phyloP scores from a whole-genome alignment of 495 filamentous ascomycete species.

The Daldinia grandis region DNA sequence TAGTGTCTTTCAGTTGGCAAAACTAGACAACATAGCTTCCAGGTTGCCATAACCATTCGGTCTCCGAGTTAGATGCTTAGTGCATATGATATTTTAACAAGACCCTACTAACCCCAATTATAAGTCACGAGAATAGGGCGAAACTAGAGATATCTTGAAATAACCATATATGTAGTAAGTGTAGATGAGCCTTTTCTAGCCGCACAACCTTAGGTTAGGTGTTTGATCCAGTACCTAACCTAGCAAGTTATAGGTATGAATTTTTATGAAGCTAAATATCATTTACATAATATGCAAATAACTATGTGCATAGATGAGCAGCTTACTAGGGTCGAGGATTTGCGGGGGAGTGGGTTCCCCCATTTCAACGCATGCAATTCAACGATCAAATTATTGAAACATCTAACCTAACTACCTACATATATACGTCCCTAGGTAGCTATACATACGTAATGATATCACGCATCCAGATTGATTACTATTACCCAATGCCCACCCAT shows the following conservation, averaged over 20 bases:
- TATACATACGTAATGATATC: background rate
- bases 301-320: too few relatives aligned
- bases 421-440: background rate
- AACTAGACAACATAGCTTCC: background rate
- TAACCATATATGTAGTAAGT: too few relatives aligned
- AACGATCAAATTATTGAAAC: background rate
- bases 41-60: background rate
- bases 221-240: background rate
- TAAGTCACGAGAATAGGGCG: background rate
- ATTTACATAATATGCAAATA: background rate
- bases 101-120: background rate
- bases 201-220: background rate
- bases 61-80: background rate
- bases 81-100: background rate
- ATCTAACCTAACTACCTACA: background rate
- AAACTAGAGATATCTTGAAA: too few relatives aligned
- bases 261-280: background rate
- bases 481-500: background rate
- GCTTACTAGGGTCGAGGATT: background rate
- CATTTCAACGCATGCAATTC: background rate
- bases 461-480: background rate
- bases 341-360: background rate
- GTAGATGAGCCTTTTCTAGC: background rate
- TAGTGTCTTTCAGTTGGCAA: background rate
- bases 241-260: background rate